A percentile compares a stretch with the other conserved stretches of the same genome.
Evolutionary conservation across 2,329 filamentous ascomycete genomes (phyloP).

Genomic region (Diaporthe caulivora): DNA sequence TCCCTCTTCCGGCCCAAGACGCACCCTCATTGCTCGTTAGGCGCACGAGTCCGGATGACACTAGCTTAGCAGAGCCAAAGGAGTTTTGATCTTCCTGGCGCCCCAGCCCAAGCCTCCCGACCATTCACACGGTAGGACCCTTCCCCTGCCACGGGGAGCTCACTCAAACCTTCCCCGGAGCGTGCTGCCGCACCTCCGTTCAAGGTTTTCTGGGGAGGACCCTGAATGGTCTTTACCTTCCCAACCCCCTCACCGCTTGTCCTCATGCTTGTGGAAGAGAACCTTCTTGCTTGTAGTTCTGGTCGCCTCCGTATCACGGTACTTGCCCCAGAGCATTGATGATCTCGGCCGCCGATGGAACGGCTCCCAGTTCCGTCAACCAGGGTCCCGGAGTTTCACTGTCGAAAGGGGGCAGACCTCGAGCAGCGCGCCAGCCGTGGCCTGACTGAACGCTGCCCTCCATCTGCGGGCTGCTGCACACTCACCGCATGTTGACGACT

Average conservation of each 20-base stretch:
- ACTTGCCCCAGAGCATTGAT: not conserved
- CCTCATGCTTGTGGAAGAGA: not conserved
- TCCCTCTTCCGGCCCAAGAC: not conserved
- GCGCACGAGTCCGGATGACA: constrained; percentile 3
- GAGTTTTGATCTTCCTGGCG: not conserved
- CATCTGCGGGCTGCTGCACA: constrained; percentile 1
- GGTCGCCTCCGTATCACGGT: no score
- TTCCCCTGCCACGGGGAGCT: constrained; percentile 19
- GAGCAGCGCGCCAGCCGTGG: not conserved
- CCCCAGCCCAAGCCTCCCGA: not conserved
- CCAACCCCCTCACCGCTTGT: constrained; percentile 20
- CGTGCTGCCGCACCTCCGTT: constrained; percentile 4
- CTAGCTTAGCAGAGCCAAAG: not conserved
- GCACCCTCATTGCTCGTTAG: constrained; percentile 1
- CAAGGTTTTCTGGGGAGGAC: constrained; percentile 8
- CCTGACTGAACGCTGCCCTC: not conserved
- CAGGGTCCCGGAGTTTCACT: constrained; percentile 8
- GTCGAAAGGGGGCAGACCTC: not conserved
- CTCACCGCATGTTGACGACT: constrained; percentile 22
- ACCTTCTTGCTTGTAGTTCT: not conserved
- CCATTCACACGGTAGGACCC: not conserved
- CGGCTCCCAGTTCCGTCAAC: constrained; percentile 7
- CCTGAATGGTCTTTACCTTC: not conserved
- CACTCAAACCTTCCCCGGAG: constrained; percentile 24
- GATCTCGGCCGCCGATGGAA: constrained; percentile 15